Evolutionary conservation across 176 grass and related monocot species (phyloP).

Genomic region (Eremochloa ophiuroides): DNA sequence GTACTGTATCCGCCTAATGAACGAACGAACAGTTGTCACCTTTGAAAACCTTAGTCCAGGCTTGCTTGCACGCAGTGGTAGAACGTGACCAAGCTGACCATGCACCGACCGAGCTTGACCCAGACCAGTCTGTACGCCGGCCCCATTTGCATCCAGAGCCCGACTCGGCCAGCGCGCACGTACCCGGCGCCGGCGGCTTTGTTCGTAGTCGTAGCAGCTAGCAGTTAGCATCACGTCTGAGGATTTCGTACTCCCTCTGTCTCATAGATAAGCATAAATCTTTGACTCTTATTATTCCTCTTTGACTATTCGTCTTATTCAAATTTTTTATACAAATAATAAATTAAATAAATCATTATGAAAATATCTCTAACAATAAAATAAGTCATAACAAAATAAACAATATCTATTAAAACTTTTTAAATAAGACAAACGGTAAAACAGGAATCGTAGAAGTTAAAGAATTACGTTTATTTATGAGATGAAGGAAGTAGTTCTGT

Average conservation of each 20-base stretch:
- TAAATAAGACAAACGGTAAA: too few species aligned
- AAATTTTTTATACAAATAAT: too few species aligned
- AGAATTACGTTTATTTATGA: too few species aligned
- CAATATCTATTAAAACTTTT: too few species aligned
- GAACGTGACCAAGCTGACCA: slow-evolving; percentile 20
- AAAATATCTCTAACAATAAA: too few species aligned
- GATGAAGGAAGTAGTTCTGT: too few species aligned
- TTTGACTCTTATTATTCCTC: too few species aligned
- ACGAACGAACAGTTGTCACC: not conserved
- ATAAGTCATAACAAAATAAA: too few species aligned
- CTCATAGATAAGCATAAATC: too few species aligned
- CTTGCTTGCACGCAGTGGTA: slow-evolving; percentile 6
- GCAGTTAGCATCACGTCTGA: not conserved
- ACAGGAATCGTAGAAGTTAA: too few species aligned
- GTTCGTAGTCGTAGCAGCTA: not conserved
- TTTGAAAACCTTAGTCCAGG: slow-evolving; percentile 9
- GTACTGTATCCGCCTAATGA: not conserved
- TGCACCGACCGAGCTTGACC: not conserved
- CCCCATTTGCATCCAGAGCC: not conserved
- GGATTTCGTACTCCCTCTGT: not conserved
- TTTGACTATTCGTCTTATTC: too few species aligned
- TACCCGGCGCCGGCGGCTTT: not conserved
- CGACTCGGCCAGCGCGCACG: not conserved
- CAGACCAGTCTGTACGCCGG: not conserved
- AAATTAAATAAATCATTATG: too few species aligned